A percentile compares a stretch with the other conserved stretches of the same genome.
Conservation (phyloP, 495 filamentous ascomycete species). For the Penicillium goetzii region DNA sequence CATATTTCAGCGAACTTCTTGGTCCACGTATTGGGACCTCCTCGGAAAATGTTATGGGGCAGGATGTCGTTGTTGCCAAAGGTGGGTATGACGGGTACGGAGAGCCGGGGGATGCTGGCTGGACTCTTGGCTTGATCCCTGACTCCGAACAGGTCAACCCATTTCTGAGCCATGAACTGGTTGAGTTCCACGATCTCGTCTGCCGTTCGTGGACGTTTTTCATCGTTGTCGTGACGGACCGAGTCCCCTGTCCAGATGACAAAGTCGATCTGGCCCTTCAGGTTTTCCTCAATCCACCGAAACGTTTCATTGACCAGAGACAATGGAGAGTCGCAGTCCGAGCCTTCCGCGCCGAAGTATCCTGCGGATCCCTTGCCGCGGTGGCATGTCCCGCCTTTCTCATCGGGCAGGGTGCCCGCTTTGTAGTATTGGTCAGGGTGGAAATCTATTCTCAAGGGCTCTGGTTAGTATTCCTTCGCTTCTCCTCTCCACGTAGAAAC, state of each 20-base stretch:
- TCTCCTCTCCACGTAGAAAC: slow-evolving; percentile 4
- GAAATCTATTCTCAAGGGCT: slow-evolving; percentile 61
- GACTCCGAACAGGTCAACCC: slow-evolving; percentile 71
- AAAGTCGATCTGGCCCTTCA: slow-evolving; percentile 88
- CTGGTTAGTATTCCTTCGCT: slow-evolving; percentile 9
- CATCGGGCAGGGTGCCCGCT: slow-evolving; percentile 67
- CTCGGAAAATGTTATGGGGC: slow-evolving; percentile 90
- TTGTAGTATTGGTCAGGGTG: slow-evolving; percentile 90
- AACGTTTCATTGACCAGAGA: slow-evolving; percentile 87
- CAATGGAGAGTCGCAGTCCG: slow-evolving; percentile 84
- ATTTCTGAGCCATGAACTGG: slow-evolving; percentile 71
- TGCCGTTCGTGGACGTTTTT: slow-evolving; percentile 72
- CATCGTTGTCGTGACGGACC: slow-evolving; percentile 93
- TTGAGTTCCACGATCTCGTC: slow-evolving; percentile 78
- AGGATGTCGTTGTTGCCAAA: slow-evolving; percentile 98
- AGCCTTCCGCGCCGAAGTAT: slow-evolving; percentile 78
- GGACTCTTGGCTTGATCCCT: slow-evolving; percentile 45
- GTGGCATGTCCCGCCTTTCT: slow-evolving; percentile 72
- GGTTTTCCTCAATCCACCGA: slow-evolving; percentile 82
- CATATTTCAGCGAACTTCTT: slow-evolving; percentile 73
- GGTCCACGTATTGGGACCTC: slow-evolving; percentile 85
- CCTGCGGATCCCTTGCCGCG: slow-evolving; percentile 76
- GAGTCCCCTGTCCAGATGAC: slow-evolving; percentile 98
- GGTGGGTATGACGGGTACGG: slow-evolving; percentile 83
- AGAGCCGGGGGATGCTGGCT: slow-evolving; percentile 53